Evolutionary conservation across 192 early-diverging fungal species (phyloP), one percentile per base, ranked within the genome.

Genomic region (Funneliformis mosseae): DNA sequence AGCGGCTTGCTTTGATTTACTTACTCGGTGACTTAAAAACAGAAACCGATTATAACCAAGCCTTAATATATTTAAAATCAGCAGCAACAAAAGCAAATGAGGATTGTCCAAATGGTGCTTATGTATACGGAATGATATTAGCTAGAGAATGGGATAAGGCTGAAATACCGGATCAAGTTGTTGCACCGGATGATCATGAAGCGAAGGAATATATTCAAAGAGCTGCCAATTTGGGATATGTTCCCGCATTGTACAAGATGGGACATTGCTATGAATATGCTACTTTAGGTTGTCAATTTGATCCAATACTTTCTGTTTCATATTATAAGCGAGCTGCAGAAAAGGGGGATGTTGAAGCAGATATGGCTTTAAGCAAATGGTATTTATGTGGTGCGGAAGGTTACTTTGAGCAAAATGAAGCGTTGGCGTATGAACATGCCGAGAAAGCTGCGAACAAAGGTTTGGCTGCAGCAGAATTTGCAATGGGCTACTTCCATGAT

Each of bases 401-500:
- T 50, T 85, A 83, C 18, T 84, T 94, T 23, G 85, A 88, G 5
- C 85, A 85, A 66, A 89, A 93, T 80, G 93, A 95, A 77, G 82
- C 85, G 3, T 87, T 94, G 72, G 95, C 96, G 3, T 92, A 93
- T 80, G 89, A 93, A 76, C 96, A 96, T 91, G 94, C 93, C 71
- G 86, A 86, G 48, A 88, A 88, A n/a, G 94, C 96, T 5, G 96
- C 97, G 60, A 90, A 92, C 50, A 89, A 91, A 81, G 92, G 92
- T 8, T 81, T 94, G 27, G 89, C 92, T 14, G 89, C 92, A 70
- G 97, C 97, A 7, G 91, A 97, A 88, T 96, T 91, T 80, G 94
- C 94, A 8, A 89, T 98, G 88, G 97, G 97, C 59, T 97, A 96
- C 84, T 96, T 94, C 86, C 88, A 92, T 81, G 94, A 96, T 79